These are phyloP conservation scores for Fusarium sp. DNA, from an alignment of 2,329 filamentous ascomycete genomes.

Conservation along the genomic window DNA sequence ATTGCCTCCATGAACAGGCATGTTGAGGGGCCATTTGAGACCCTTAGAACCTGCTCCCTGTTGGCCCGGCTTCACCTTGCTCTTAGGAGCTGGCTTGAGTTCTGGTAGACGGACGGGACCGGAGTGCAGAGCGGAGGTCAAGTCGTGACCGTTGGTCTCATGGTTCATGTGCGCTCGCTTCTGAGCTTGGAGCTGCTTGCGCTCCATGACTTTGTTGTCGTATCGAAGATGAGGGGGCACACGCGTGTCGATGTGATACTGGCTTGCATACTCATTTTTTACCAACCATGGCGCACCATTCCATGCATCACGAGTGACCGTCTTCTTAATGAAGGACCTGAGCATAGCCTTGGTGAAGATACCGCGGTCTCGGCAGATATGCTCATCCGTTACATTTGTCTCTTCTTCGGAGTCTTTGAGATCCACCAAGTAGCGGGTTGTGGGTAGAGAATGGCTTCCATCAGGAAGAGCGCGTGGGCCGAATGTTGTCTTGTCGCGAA, in stretches of 20 bases:
- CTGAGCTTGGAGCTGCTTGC: slow-evolving; percentile 76
- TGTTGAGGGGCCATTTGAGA: slow-evolving; percentile 52
- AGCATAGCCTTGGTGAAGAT: slow-evolving; percentile 95
- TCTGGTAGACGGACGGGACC: slow-evolving; percentile 73
- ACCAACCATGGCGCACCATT: slow-evolving; percentile 97
- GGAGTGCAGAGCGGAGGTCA: slow-evolving; percentile 49
- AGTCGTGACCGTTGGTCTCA: slow-evolving; percentile 56
- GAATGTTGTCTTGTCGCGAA: slow-evolving; percentile 88
- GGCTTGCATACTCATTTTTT: slow-evolving; percentile 83
- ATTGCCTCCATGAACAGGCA: slow-evolving; percentile 54
- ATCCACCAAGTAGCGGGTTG: slow-evolving; percentile 83
- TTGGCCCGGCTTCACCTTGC: slow-evolving; percentile 66
- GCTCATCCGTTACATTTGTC: slow-evolving; percentile 80
- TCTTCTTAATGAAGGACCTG: slow-evolving; percentile 93
- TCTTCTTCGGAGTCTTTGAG: slow-evolving; percentile 77
- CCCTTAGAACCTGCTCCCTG: slow-evolving; percentile 55
- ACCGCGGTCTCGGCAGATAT: slow-evolving; percentile 88
- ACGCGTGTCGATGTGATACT: slow-evolving; percentile 88
- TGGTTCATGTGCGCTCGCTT: slow-evolving; percentile 65
- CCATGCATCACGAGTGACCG: slow-evolving; percentile 91
- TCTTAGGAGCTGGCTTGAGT: slow-evolving; percentile 78
- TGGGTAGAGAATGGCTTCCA: slow-evolving; percentile 75
- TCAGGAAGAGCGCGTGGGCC: slow-evolving; percentile 69
- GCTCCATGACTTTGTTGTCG: slow-evolving; percentile 80
- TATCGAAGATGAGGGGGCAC: slow-evolving; percentile 85